phyloP scores from a whole-genome alignment of 2,329 filamentous ascomycete genomes.

The Colletotrichum sp. region DNA sequence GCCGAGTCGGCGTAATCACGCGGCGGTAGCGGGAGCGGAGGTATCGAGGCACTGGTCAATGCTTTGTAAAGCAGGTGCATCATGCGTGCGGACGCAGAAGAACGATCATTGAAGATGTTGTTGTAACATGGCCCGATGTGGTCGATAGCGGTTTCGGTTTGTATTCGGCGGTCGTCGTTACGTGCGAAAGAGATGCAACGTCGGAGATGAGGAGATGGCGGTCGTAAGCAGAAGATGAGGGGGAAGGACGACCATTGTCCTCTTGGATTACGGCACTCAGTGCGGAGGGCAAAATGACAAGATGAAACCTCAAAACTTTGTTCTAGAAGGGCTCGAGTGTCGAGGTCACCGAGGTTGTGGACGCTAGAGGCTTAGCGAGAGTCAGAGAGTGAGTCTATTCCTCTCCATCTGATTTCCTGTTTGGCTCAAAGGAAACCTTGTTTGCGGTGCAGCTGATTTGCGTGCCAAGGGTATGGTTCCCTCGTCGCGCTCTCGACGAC shows the following conservation, averaged over 20 bases:
- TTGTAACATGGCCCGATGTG: neutral
- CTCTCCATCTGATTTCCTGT: neutral
- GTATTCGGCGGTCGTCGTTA: neutral
- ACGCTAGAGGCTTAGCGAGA: neutral
- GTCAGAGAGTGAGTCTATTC: neutral
- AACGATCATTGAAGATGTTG: neutral
- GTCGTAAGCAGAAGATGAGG: neutral
- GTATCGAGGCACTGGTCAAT: constrained; percentile 2
- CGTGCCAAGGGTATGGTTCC: neutral
- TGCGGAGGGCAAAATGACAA: neutral
- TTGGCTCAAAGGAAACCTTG: neutral
- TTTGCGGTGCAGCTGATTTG: neutral
- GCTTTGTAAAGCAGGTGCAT: constrained; percentile 2
- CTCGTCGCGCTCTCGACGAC: neutral
- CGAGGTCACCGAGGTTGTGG: neutral
- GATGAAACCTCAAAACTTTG: neutral
- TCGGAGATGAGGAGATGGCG: neutral
- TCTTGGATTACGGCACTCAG: neutral
- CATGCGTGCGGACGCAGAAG: neutral
- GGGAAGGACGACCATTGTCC: neutral
- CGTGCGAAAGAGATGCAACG: neutral
- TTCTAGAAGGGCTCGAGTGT: neutral
- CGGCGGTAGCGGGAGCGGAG: neutral
- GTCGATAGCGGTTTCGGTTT: neutral
- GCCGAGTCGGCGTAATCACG: neutral